Base-by-base conservation (phyloP, 2,329 filamentous ascomycete genomes). In the Neoscytalidium dimidiatum region DNA sequence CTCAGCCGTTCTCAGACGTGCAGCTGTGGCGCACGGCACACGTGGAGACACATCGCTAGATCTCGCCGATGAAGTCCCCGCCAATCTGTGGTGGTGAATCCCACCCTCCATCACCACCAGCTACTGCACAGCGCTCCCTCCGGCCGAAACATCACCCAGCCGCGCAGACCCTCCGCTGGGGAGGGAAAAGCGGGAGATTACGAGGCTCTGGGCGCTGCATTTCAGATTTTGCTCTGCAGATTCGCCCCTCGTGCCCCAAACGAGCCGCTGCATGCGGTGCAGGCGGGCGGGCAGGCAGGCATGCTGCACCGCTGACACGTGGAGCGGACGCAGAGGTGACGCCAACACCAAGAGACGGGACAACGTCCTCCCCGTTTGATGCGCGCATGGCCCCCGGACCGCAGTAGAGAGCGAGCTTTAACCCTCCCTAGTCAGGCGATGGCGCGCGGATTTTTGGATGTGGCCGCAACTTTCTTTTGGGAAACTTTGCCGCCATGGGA, bases 1-100 rank as follows among this genome's bases (percentile, higher is more conserved):
- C 41, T 3, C 28, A 52, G 46, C 29, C 19, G 53, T 44, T 28
- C 23, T 21, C 23, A 43, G 35, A 41, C 53, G 38, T 58, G 53
- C 53, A 58, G 43, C 57, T 29, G 57, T 61, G 57, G 57, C 57
- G 57, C 57, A 48, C 57, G 57, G 57, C 58, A 62, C 58, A 62
- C 58, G 58, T 62, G 58, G 29, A 62, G n/a, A 26, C 28, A 26
- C 28, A 60, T 41, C 23, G 52, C 52, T 23, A 46, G 26, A 46
- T 60, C 56, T 60, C 56, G 41, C 56, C 56, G 56, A 60, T 14
- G 56, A 46, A 60, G 41, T 46, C 38, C 14, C 56, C 56, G 56
- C 56, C 56, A 60, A 60, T 60, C 56, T 33, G 38, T 60, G 56
- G 56, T 60, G 56, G 29, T 60, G 56, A 60, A 31, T 7, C 38